A percentile compares a stretch with the other conserved stretches of the same genome.
Conservation (phyloP, 495 filamentous ascomycete genomes). For the Xylaria intraflava region DNA sequence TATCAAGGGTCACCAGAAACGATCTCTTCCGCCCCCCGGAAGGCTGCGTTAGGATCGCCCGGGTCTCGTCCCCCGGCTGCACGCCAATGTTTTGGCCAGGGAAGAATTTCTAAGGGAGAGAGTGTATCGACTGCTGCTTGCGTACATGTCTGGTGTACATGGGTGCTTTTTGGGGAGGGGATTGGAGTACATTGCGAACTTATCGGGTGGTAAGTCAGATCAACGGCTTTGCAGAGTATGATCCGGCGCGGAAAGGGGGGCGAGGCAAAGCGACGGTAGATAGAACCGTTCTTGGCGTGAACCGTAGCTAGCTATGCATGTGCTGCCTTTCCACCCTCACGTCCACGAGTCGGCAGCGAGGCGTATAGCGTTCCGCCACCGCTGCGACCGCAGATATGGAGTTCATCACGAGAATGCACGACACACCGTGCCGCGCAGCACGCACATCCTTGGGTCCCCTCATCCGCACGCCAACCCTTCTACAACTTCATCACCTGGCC, state of each 20-base stretch:
- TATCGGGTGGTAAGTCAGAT: not conserved
- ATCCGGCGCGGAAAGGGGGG: not conserved
- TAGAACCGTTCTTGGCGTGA: not conserved
- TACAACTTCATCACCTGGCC: not conserved
- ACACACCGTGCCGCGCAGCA: not conserved
- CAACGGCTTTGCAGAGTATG: not conserved
- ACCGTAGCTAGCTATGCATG: not conserved
- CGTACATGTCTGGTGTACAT: not conserved
- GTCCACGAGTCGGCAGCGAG: not conserved
- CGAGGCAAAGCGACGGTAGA: not conserved
- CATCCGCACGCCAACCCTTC: not conserved
- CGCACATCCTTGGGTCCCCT: not conserved
- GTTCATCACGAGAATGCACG: conserved; percentile 4
- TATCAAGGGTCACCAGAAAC: not conserved
- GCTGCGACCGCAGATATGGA: not conserved
- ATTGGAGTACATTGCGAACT: not conserved
- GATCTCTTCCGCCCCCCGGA: not conserved
- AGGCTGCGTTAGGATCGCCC: conserved; percentile 9
- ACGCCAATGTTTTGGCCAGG: not conserved
- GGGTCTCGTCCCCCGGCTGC: conserved; percentile 7
- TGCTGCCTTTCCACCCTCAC: not conserved
- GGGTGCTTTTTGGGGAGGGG: not conserved
- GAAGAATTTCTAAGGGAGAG: not conserved
- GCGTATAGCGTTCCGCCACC: not conserved
- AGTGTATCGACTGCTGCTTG: not conserved